Percentiles rank a stretch among this genome's conserved stretches.
phyloP scores from a whole-genome alignment of 768 basidiomycete species.

The Rhodotorula toruloides region DNA sequence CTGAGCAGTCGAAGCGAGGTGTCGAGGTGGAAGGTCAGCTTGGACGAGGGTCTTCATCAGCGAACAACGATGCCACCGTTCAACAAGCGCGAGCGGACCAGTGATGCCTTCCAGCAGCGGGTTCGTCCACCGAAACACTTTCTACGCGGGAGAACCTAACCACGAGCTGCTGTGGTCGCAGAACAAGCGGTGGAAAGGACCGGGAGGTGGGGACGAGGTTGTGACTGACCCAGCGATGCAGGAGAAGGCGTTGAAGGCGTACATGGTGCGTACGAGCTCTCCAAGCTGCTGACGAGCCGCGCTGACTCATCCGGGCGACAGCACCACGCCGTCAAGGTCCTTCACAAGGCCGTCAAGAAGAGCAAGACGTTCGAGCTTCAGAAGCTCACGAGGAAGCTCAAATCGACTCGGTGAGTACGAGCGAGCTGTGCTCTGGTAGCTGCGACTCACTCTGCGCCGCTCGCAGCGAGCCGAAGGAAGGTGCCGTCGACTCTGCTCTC shows the following conservation, averaged over 20 bases:
- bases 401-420: constrained; percentile 15
- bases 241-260: constrained; percentile 22
- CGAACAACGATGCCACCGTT: no score
- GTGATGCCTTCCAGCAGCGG: no score
- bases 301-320: background rate
- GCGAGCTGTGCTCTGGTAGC: no score
- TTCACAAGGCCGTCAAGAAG: constrained; percentile 39
- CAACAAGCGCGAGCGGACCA: no score
- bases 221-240: constrained; percentile 7
- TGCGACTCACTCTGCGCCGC: background rate
- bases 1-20: no score
- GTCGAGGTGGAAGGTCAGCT: no score
- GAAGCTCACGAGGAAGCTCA: constrained; percentile 41
- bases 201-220: background rate
- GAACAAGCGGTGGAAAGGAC: constrained; percentile 17
- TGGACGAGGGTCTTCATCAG: no score
- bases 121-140: no score
- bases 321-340: constrained; percentile 32
- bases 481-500: constrained; percentile 7
- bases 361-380: constrained; percentile 41
- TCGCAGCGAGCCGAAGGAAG: constrained; percentile 33
- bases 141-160: background rate
- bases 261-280: background rate
- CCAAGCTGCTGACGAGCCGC: background rate
- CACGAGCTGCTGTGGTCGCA: background rate